phyloP scores from a whole-genome alignment of 345 rosid species.

The Salix suchowensis region DNA sequence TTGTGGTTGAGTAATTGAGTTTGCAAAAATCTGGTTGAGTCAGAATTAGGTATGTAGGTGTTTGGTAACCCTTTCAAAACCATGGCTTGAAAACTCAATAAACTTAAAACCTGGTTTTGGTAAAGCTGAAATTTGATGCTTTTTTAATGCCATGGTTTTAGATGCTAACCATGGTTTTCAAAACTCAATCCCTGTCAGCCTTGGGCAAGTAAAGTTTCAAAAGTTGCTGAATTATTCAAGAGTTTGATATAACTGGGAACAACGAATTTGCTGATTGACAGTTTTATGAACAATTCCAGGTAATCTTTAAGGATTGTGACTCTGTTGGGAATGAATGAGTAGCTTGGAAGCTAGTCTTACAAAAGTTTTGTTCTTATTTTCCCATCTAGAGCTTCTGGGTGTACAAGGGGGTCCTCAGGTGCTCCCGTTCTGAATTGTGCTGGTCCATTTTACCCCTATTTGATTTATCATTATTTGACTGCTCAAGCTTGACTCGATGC shows the following conservation, averaged over 20 bases:
- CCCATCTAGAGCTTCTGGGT: not conserved
- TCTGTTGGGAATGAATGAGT: not conserved
- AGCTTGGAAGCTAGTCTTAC: not conserved
- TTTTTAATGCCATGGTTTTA: not conserved
- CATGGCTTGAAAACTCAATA: no score
- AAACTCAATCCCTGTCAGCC: no score
- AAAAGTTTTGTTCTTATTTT: not conserved
- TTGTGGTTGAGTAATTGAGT: not conserved
- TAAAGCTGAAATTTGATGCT: not conserved
- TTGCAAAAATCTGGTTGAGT: not conserved
- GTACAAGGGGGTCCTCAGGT: not conserved
- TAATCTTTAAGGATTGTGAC: not conserved
- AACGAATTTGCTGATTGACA: not conserved
- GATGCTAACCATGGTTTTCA: not conserved
- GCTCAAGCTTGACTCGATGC: not conserved
- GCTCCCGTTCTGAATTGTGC: not conserved
- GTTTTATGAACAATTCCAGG: not conserved
- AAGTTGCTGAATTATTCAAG: no score
- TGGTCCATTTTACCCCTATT: not conserved
- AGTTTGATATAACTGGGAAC: not conserved
- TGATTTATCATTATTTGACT: not conserved
- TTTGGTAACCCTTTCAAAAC: not conserved
- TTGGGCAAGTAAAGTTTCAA: no score
- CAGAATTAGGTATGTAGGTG: not conserved
- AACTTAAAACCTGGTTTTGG: not conserved